These are phyloP conservation scores for Allomyces macrogynus DNA, from an alignment of 192 early-diverging fungal species.

Conservation along the genomic window DNA sequence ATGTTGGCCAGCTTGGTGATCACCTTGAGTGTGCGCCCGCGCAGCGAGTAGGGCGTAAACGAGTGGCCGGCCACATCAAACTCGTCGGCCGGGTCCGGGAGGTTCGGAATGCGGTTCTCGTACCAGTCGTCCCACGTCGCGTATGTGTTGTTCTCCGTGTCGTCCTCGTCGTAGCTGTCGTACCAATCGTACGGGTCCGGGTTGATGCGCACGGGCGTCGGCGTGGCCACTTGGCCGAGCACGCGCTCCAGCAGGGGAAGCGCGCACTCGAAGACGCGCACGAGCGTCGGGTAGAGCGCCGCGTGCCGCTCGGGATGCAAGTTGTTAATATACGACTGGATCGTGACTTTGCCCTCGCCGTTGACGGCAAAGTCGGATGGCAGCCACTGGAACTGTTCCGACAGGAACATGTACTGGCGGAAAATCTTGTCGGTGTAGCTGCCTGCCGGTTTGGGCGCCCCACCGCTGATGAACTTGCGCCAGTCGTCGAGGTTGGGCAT, in stretches of 20 bases:
- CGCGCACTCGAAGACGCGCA: conserved; percentile 24
- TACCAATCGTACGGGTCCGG: neutral
- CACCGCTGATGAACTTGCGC: neutral
- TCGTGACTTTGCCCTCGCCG: conserved; percentile 18
- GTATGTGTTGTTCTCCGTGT: neutral
- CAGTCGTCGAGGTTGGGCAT: conserved; percentile 2
- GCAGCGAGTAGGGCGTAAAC: neutral
- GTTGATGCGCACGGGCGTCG: neutral
- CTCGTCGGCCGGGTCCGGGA: neutral
- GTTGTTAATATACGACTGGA: conserved; percentile 57
- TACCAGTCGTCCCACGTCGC: neutral
- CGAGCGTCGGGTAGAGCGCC: conserved; percentile 28
- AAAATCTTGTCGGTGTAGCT: neutral
- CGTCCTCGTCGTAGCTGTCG: conserved; percentile 7
- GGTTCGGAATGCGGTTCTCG: neutral
- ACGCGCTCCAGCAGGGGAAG: conserved; percentile 44
- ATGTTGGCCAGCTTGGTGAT: conserved; percentile 56
- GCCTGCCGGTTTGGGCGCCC: neutral
- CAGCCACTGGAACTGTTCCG: conserved; percentile 32
- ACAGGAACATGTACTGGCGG: neutral
- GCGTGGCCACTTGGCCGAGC: neutral
- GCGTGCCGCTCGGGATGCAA: conserved; percentile 29
- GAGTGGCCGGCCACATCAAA: neutral
- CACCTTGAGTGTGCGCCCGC: conserved; percentile 8
- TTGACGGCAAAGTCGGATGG: conserved; percentile 38